Evolutionary conservation across 768 basidiomycete genomes (phyloP).

Genomic region (Chlorophyllum brunneum): DNA sequence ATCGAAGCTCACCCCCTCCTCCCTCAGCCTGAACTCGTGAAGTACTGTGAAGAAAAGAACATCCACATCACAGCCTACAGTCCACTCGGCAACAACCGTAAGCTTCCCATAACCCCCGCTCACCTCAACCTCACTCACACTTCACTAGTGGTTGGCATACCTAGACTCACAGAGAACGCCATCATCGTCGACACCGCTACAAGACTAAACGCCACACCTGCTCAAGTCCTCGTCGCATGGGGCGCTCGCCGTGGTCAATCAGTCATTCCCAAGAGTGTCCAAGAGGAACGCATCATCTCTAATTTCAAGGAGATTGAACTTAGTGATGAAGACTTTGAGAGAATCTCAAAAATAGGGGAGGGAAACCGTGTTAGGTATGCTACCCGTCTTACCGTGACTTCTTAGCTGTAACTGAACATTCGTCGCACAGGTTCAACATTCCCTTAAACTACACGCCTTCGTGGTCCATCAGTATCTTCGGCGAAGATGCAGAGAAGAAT

Average conservation of each 20-base stretch:
- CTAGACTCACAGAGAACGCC: constrained; percentile 65
- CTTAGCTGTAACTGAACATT: not conserved
- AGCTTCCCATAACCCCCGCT: constrained; percentile 17
- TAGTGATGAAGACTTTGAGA: constrained; percentile 62
- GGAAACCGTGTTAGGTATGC: constrained; percentile 39
- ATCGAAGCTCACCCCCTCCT: constrained; percentile 81
- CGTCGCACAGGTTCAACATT: constrained; percentile 52
- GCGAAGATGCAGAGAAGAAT: constrained; percentile 51
- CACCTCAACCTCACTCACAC: not conserved
- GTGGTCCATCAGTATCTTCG: constrained; percentile 76
- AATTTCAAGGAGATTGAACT: constrained; percentile 78
- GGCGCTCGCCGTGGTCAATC: constrained; percentile 69
- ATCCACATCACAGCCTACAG: constrained; percentile 67
- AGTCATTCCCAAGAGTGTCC: constrained; percentile 83
- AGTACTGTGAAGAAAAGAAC: constrained; percentile 62
- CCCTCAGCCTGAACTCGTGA: constrained; percentile 69
- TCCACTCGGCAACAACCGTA: constrained; percentile 81
- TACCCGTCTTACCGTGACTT: not conserved
- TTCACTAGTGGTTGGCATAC: constrained; percentile 50
- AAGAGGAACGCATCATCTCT: constrained; percentile 63
- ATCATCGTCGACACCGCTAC: constrained; percentile 60
- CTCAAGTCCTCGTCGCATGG: constrained; percentile 85
- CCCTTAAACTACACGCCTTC: constrained; percentile 48
- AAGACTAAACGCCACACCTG: constrained; percentile 60
- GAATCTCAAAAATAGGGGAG: constrained; percentile 46